These are phyloP conservation scores for Lipomyces japonicus DNA, from an alignment of 805 yeast genomes.

Conservation along the genomic window DNA sequence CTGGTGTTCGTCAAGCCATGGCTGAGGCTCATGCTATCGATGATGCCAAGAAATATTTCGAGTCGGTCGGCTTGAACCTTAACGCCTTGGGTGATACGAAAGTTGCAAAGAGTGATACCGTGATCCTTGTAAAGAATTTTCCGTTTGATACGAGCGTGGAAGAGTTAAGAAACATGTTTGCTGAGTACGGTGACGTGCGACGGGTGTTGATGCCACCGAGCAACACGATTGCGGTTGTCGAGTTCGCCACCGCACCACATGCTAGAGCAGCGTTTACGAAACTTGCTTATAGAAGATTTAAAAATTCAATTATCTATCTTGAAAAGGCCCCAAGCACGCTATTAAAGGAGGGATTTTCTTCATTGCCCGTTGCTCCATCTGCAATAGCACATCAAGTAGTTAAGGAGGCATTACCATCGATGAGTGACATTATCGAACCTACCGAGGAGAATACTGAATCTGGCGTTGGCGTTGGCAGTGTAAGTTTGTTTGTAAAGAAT, in stretches of 20 bases:
- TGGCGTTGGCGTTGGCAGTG: slow-evolving; percentile 49
- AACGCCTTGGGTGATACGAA: slow-evolving; percentile 56
- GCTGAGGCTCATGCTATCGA: slow-evolving; percentile 96
- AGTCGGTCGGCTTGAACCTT: slow-evolving; percentile 78
- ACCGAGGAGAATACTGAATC: slow-evolving; percentile 41
- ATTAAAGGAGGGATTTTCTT: slow-evolving; percentile 53
- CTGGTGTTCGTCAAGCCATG: slow-evolving; percentile 94
- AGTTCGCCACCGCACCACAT: slow-evolving; percentile 73
- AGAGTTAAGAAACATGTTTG: slow-evolving; percentile 78
- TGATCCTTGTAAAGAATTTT: slow-evolving; percentile 83
- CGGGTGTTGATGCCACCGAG: slow-evolving; percentile 91
- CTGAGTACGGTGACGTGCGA: slow-evolving; percentile 72
- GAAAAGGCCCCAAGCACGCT: slow-evolving; percentile 91
- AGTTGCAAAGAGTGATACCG: slow-evolving; percentile 62
- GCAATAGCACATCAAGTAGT: slow-evolving; percentile 37
- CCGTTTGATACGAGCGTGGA: slow-evolving; percentile 79
- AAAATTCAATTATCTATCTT: slow-evolving; percentile 78
- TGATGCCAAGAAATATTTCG: slow-evolving; percentile 84
- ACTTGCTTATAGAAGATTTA: slow-evolving; percentile 80
- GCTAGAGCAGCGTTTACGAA: slow-evolving; percentile 89
- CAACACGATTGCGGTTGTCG: slow-evolving; percentile 92
- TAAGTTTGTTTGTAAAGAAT: slow-evolving; percentile 87
- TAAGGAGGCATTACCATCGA: slow-evolving; percentile 26
- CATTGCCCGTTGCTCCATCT: slow-evolving; percentile 23
- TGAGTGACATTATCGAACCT: slow-evolving; percentile 11